Conservation (phyloP, 495 filamentous ascomycete genomes). For the Penicillium arizonense region DNA sequence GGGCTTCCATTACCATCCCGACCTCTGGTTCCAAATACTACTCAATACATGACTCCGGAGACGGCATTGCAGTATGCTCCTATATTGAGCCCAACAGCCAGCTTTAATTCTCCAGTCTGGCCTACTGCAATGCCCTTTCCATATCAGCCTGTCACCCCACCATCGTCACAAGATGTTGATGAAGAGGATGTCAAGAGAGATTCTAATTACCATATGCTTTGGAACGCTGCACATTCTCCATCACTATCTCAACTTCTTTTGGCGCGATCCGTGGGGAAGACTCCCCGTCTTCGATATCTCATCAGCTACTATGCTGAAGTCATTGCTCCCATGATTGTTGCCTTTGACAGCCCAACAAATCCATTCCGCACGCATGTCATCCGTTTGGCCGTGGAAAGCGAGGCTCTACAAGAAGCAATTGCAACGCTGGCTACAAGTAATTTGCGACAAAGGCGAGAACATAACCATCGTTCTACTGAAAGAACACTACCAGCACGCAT, state of each 20-base stretch:
- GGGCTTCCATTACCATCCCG: conserved; percentile 24
- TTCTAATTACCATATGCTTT: conserved; percentile 13
- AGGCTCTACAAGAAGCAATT: conserved; percentile 86
- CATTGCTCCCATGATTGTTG: conserved; percentile 87
- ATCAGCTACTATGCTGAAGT: conserved; percentile 73
- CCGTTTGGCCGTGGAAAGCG: conserved; percentile 71
- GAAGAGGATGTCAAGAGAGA: conserved; percentile 21
- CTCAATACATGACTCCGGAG: conserved; percentile 17
- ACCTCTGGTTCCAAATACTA: conserved; percentile 10
- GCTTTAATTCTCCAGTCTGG: conserved; percentile 16
- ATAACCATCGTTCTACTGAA: conserved; percentile 41
- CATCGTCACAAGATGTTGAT: conserved; percentile 18
- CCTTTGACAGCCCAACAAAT: conserved; percentile 81
- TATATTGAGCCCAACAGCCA: conserved; percentile 13
- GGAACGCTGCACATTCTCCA: conserved; percentile 32
- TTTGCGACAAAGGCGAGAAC: conserved; percentile 51
- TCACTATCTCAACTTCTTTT: conserved; percentile 45
- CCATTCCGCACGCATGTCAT: conserved; percentile 86
- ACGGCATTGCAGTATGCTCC: conserved; percentile 17
- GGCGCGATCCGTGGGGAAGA: conserved; percentile 47
- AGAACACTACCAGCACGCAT: conserved; percentile 45
- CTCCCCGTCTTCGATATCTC: conserved; percentile 57
- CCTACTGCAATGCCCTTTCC: conserved; percentile 10
- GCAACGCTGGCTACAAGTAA: conserved; percentile 89
- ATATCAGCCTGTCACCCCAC: conserved; percentile 5